Conservation (phyloP, 2,329 filamentous ascomycete genomes). For the Clarireedia sp. region DNA sequence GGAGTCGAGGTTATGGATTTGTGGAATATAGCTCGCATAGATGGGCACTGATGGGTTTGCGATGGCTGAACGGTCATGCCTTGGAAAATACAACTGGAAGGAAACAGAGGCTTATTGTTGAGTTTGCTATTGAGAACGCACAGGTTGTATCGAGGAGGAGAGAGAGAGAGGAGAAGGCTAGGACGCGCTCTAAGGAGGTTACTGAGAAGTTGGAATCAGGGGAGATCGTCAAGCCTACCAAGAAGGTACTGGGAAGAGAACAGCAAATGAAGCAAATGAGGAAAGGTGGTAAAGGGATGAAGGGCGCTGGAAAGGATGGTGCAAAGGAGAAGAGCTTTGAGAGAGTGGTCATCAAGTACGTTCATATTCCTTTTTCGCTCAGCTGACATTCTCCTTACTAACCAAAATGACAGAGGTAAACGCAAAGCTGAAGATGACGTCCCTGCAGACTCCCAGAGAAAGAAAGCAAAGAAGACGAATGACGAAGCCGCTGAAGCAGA, state of each 20-base stretch:
- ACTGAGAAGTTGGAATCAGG: slow-evolving; percentile 28
- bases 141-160: slow-evolving; percentile 81
- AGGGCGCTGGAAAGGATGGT: slow-evolving; percentile 12
- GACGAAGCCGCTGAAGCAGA: slow-evolving; percentile 26
- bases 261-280: slow-evolving; percentile 30
- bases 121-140: slow-evolving; percentile 97
- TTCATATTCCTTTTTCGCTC: not conserved
- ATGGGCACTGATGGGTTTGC: slow-evolving; percentile 86
- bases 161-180: slow-evolving; percentile 51
- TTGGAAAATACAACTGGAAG: slow-evolving; percentile 57
- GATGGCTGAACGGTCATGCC: slow-evolving; percentile 80
- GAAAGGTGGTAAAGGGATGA: slow-evolving; percentile 28
- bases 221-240: slow-evolving; percentile 27
- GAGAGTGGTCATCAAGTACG: slow-evolving; percentile 12
- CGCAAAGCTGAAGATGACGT: slow-evolving; percentile 10
- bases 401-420: slow-evolving; percentile 6
- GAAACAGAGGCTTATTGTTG: slow-evolving; percentile 84
- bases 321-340: slow-evolving; percentile 19
- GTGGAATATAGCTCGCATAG: slow-evolving; percentile 93
- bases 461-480: slow-evolving; percentile 12
- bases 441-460: not conserved
- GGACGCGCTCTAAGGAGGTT: slow-evolving; percentile 33
- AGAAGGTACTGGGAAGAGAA: slow-evolving; percentile 27
- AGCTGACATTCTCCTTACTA: not conserved
- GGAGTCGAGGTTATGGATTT: slow-evolving; percentile 91